Evolutionary conservation across 1,284 basidiomycete genomes (phyloP).

Genomic region (Rhodotorula sp.): DNA sequence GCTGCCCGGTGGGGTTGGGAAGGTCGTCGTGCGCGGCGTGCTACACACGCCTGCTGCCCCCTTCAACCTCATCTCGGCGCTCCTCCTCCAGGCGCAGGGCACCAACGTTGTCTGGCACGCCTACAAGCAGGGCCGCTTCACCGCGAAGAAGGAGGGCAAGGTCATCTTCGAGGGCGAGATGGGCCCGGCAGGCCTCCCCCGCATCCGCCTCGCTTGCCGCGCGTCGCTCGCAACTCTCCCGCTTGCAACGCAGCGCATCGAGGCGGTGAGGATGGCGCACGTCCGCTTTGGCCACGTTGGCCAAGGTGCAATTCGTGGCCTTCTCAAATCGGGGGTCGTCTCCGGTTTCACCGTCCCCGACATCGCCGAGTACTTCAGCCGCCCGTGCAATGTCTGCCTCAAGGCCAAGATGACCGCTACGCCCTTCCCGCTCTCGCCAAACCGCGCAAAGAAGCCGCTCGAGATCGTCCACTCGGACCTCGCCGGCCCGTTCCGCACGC

Average conservation of each 20-base stretch:
- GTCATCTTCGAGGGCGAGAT: neutral
- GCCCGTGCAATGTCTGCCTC: neutral
- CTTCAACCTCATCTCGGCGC: constrained; percentile 8
- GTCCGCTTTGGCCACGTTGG: neutral
- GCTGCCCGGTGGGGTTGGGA: neutral
- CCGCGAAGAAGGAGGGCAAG: neutral
- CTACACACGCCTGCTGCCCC: neutral
- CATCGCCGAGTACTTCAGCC: neutral
- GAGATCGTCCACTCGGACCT: constrained; percentile 2
- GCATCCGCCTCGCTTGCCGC: neutral
- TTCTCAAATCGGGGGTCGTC: neutral
- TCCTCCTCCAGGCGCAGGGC: neutral
- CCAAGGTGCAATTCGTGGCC: neutral
- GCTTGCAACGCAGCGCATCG: neutral
- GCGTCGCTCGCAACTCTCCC: too few species aligned
- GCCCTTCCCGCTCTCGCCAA: neutral
- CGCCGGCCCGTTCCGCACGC: constrained; percentile 3
- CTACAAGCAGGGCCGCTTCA: neutral
- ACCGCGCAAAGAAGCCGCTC: neutral
- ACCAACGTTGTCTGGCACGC: neutral
- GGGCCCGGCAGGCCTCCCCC: neutral
- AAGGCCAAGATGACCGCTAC: neutral
- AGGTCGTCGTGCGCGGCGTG: neutral
- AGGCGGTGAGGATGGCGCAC: neutral
- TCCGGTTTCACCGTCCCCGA: constrained; percentile 4